Evolutionary conservation across 2,329 filamentous ascomycete genomes (phyloP).

Genomic region (Allantophomopsis lycopodina): DNA sequence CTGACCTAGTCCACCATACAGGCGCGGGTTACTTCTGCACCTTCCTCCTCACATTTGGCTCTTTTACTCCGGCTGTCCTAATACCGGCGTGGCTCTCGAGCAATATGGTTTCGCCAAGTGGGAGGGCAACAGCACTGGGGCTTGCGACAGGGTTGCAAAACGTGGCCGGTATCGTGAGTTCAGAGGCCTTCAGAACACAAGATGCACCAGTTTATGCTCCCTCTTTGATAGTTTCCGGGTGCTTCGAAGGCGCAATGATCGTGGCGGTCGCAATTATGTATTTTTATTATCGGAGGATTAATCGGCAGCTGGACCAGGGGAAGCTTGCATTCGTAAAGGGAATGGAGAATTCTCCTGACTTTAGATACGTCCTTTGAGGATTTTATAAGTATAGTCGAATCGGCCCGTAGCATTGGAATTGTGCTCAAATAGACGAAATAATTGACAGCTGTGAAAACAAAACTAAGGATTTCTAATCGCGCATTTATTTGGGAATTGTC

Average conservation of each 20-base stretch:
- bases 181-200: constrained; percentile 1
- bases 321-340: constrained; percentile 1
- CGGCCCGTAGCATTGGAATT: no score
- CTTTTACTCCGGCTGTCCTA: constrained; percentile 3
- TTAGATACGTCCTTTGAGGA: background rate
- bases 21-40: background rate
- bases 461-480: no score
- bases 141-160: constrained; percentile 2
- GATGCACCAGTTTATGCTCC: constrained; percentile 3
- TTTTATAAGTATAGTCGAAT: no score
- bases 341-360: constrained; percentile 1
- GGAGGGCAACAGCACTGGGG: constrained; percentile 3
- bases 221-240: constrained; percentile 1
- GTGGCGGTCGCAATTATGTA: background rate
- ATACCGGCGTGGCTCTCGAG: constrained; percentile 4
- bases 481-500: no score
- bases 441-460: no score
- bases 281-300: constrained; percentile 2
- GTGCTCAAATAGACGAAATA: no score
- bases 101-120: constrained; percentile 1
- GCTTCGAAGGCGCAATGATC: constrained; percentile 2
- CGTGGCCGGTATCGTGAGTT: constrained; percentile 1
- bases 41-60: constrained; percentile 4
- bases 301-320: constrained; percentile 2
- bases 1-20: background rate